A percentile compares a stretch with the other conserved stretches of the same genome.
These are phyloP conservation scores for Catunica adiposa DNA, from an alignment of 2,329 filamentous ascomycete species.

Conservation along the genomic window DNA sequence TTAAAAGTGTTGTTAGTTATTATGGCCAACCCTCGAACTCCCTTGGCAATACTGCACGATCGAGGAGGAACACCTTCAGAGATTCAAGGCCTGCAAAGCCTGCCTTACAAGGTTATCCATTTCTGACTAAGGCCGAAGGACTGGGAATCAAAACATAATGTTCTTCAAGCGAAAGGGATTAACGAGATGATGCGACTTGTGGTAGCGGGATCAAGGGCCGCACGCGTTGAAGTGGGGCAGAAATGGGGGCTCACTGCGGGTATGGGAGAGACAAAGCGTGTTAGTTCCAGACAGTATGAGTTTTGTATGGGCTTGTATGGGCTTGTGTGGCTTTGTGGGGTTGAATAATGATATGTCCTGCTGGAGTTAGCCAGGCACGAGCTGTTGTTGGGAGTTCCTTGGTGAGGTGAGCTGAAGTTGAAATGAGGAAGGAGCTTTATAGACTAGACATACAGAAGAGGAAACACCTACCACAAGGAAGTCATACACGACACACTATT, in stretches of 20 bases:
- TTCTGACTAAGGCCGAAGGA: not conserved
- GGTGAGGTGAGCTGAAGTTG: no score
- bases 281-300: not conserved
- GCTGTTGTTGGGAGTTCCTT: not conserved
- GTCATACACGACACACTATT: no score
- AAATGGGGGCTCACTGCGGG: not conserved
- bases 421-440: no score
- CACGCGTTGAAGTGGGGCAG: constrained; percentile 1
- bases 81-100: not conserved
- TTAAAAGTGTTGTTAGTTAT: no score
- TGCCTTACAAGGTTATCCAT: not conserved
- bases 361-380: no score
- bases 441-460: no score
- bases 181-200: constrained; percentile 1
- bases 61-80: not conserved
- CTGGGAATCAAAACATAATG: not conserved
- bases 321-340: not conserved
- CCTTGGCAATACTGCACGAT: no score
- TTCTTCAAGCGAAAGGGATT: constrained; percentile 3
- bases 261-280: not conserved
- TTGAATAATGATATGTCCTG: no score
- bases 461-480: no score
- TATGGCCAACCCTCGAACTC: no score
- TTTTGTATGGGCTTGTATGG: not conserved
- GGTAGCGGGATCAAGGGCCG: not conserved